A percentile compares a stretch with the other conserved stretches of the same genome.
These are phyloP conservation scores for Colletotrichum ledebouriae DNA, from an alignment of 2,329 filamentous ascomycete genomes.

Conservation along the genomic window DNA sequence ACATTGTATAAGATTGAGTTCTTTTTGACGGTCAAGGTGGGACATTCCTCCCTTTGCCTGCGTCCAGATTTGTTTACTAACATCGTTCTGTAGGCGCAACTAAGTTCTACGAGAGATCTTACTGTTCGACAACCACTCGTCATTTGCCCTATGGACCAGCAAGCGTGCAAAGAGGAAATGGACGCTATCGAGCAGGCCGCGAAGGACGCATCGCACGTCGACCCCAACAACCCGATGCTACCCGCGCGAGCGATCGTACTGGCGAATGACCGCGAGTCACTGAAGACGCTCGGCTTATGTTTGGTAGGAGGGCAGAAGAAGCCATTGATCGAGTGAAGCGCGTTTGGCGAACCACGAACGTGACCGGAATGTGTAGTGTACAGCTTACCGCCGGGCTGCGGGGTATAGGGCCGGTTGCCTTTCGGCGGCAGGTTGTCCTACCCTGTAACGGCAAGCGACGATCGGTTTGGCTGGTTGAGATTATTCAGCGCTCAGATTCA, in stretches of 20 bases:
- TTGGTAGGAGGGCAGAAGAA: slow-evolving; percentile 75
- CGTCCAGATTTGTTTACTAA: slow-evolving; percentile 42
- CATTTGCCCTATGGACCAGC: slow-evolving; percentile 94
- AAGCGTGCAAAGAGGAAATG: slow-evolving; percentile 98
- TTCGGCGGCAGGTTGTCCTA: slow-evolving; percentile 7
- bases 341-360: neutral
- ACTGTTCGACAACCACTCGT: slow-evolving; percentile 91
- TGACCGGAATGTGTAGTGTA: slow-evolving; percentile 18
- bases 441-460: slow-evolving; percentile 19
- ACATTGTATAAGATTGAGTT: slow-evolving; percentile 99
- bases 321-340: slow-evolving; percentile 70
- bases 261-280: slow-evolving; percentile 77
- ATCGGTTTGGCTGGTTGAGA: slow-evolving; percentile 12
- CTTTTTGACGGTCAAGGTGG: slow-evolving; percentile 92
- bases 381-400: slow-evolving; percentile 20
- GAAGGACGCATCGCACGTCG: slow-evolving; percentile 89
- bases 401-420: slow-evolving; percentile 24
- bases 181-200: slow-evolving; percentile 97
- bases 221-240: slow-evolving; percentile 92
- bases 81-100: slow-evolving; percentile 74
- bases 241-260: slow-evolving; percentile 86
- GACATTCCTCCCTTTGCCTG: slow-evolving; percentile 24
- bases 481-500: slow-evolving; percentile 3
- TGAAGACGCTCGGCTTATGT: slow-evolving; percentile 73
- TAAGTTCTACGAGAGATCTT: slow-evolving; percentile 91